Evolutionary conservation across 306 rosid genomes (phyloP).

Genomic region (Acacia crassicarpa): DNA sequence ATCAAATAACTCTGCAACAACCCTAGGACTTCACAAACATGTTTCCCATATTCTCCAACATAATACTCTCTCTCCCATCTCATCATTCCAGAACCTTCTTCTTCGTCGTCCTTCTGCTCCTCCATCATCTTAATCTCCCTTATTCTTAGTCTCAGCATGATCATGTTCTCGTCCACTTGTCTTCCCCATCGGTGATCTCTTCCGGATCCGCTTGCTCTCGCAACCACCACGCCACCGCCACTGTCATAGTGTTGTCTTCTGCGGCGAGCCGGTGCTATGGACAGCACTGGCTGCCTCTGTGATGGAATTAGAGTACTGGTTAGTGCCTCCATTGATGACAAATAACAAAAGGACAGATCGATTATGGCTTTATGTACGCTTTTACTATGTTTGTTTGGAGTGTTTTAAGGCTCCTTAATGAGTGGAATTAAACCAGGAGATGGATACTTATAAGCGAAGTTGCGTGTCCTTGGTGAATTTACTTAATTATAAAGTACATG

Average conservation of each 20-base stretch:
- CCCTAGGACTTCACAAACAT: too few species aligned
- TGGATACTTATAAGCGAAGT: background rate
- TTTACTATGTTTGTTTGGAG: background rate
- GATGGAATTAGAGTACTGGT: too few species aligned
- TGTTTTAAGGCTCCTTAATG: background rate
- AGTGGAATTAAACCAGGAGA: background rate
- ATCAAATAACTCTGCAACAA: too few species aligned
- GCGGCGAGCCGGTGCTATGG: background rate
- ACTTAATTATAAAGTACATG: background rate
- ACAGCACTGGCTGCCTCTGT: too few species aligned
- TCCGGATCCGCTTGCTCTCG: background rate
- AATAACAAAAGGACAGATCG: too few species aligned
- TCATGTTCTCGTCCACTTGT: constrained; percentile 39
- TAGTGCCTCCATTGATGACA: too few species aligned
- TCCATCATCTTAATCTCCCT: constrained; percentile 37
- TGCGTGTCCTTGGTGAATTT: background rate
- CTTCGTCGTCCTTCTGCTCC: background rate
- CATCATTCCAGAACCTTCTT: background rate
- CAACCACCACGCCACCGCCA: background rate
- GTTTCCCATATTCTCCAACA: background rate
- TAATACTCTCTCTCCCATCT: constrained; percentile 34
- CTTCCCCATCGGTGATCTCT: constrained; percentile 3
- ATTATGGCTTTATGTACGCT: background rate
- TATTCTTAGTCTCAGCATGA: constrained; percentile 28
- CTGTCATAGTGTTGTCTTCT: background rate